phyloP scores from a whole-genome alignment of 2,329 filamentous ascomycete species.

The Fusarium robinianum region DNA sequence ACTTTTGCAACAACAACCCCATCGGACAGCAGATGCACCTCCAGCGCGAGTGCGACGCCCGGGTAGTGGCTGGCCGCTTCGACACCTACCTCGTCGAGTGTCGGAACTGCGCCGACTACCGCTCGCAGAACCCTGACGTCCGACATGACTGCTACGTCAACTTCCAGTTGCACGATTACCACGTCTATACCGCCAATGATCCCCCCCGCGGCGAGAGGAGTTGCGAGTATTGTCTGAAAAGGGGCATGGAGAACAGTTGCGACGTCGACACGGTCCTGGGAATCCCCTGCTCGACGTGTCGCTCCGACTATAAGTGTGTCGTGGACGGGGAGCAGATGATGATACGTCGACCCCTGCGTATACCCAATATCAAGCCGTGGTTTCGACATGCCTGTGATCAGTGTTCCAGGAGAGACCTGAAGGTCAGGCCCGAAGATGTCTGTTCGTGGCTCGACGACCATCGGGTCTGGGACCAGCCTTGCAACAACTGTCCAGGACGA shows the following conservation, averaged over 20 bases:
- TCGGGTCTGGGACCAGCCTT: slow-evolving; percentile 9
- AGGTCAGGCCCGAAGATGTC: background rate
- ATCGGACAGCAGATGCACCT: slow-evolving; percentile 4
- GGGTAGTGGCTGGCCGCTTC: slow-evolving; percentile 2
- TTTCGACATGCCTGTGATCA: slow-evolving; percentile 28
- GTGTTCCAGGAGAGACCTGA: background rate
- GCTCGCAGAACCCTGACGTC: slow-evolving; percentile 3
- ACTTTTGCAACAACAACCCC: slow-evolving; percentile 21
- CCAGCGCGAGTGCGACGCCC: slow-evolving; percentile 4
- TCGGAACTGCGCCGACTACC: slow-evolving; percentile 26
- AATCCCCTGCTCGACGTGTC: slow-evolving; percentile 20
- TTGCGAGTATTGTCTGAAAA: slow-evolving; percentile 7
- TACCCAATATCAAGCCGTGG: slow-evolving; percentile 15
- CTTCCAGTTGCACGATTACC: slow-evolving; percentile 4
- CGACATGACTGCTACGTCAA: slow-evolving; percentile 8
- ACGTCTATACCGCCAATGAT: slow-evolving; percentile 18
- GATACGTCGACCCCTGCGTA: slow-evolving; percentile 1
- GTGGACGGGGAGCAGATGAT: background rate
- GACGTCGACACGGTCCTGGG: slow-evolving; percentile 24
- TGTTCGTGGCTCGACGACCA: slow-evolving; percentile 26
- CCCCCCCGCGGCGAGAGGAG: background rate
- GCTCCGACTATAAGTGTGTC: background rate
- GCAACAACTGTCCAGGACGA: slow-evolving; percentile 11
- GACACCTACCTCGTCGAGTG: slow-evolving; percentile 14
- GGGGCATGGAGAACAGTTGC: background rate